These are phyloP conservation scores for Podaxis sp. DNA, from an alignment of 768 basidiomycete species.

Conservation along the genomic window DNA sequence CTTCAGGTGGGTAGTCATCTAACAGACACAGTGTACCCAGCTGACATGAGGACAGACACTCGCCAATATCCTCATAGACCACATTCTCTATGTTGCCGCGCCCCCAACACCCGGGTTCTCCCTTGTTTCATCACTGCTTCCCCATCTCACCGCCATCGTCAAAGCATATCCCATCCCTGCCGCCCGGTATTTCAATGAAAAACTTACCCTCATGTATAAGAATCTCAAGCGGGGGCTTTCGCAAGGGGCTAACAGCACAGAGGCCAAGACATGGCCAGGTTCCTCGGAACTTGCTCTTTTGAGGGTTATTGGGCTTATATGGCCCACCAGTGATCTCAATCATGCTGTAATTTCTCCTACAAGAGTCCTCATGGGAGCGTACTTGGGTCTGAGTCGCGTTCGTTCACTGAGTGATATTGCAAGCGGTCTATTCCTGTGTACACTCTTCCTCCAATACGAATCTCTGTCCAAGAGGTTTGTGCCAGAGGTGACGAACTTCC, in stretches of 20 bases:
- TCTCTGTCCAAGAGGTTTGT: conserved; percentile 77
- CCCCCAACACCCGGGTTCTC: conserved; percentile 56
- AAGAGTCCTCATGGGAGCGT: conserved; percentile 85
- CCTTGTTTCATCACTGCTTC: conserved; percentile 61
- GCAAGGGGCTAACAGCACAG: conserved; percentile 51
- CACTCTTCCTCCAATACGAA: conserved; percentile 84
- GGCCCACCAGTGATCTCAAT: conserved; percentile 94
- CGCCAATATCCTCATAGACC: conserved; percentile 78
- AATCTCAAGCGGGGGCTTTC: conserved; percentile 83
- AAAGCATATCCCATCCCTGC: conserved; percentile 77
- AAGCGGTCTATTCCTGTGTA: conserved; percentile 86
- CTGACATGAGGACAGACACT: conserved; percentile 47
- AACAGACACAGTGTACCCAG: neutral
- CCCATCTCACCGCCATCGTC: conserved; percentile 76
- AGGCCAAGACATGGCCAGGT: conserved; percentile 87
- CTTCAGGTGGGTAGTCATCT: conserved; percentile 60
- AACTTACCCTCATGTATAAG: conserved; percentile 89
- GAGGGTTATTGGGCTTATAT: conserved; percentile 73
- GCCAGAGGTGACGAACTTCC: conserved; percentile 86
- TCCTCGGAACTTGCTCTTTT: conserved; percentile 77
- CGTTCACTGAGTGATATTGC: conserved; percentile 71
- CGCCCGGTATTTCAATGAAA: conserved; percentile 75
- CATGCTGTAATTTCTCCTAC: conserved; percentile 87
- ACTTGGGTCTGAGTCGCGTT: conserved; percentile 80
- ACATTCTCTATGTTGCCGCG: conserved; percentile 72